Evolutionary conservation across 108 stramenopile genomes (phyloP).

Genomic region (Schizochytrium sp.): DNA sequence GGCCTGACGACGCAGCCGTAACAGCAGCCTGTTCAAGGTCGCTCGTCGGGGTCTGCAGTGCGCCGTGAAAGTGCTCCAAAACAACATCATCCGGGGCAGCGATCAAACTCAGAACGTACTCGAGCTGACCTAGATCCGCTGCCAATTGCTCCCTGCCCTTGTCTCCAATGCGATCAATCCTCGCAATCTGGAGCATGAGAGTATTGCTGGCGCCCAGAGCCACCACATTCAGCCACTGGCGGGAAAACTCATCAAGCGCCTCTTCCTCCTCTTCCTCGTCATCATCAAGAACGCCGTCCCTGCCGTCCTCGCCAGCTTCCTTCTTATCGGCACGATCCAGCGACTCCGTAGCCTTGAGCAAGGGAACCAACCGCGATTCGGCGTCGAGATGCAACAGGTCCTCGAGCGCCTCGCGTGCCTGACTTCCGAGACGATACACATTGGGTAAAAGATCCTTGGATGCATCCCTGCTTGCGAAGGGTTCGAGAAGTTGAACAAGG

Average conservation of each 20-base stretch:
- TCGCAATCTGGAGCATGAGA: not conserved
- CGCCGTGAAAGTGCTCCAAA: not conserved
- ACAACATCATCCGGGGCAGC: not conserved
- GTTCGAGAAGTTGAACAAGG: slow-evolving; percentile 4
- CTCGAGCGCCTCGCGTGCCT: not conserved
- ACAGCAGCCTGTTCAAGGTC: not conserved
- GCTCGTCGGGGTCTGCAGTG: not conserved
- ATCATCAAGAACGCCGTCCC: not conserved
- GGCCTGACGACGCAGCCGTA: not conserved
- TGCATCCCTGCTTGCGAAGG: not conserved
- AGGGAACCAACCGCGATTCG: not conserved
- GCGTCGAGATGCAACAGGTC: not conserved
- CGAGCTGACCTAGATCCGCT: not conserved
- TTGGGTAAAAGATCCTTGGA: not conserved
- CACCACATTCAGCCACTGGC: not conserved
- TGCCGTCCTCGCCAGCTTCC: not conserved
- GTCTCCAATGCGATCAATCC: not conserved
- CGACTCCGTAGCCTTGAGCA: not conserved
- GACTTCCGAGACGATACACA: not conserved
- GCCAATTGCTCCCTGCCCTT: not conserved
- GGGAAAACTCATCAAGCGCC: not conserved
- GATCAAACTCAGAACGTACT: not conserved
- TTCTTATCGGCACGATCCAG: not conserved
- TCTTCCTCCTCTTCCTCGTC: not conserved
- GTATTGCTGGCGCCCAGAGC: not conserved